Percentiles rank a stretch among this genome's conserved stretches.
These are phyloP conservation scores for Diphasiastrum complanatum DNA, from an alignment of 83 land plant species.

Conservation along the genomic window DNA sequence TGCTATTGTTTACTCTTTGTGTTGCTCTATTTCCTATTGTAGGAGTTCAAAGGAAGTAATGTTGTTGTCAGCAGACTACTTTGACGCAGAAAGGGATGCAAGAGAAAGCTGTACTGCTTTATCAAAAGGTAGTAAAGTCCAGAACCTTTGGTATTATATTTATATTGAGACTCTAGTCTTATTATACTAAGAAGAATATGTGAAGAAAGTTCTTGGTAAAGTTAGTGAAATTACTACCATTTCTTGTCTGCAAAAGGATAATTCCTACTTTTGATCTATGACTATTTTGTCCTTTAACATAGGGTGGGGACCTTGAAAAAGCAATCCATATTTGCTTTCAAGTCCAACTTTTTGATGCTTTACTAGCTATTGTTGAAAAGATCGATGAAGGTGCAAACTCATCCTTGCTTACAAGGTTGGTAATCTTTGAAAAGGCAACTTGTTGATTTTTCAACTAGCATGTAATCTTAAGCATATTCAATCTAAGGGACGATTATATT, in stretches of 20 bases:
- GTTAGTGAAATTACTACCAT: no score
- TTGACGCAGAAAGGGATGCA: constrained; percentile 27
- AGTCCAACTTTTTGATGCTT: constrained; percentile 36
- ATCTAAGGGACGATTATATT: no score
- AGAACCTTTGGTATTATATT: neutral
- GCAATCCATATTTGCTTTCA: constrained; percentile 36
- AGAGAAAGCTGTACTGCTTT: constrained; percentile 35
- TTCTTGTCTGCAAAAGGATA: no score
- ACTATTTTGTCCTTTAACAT: neutral
- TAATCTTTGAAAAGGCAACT: neutral
- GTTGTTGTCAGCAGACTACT: constrained; percentile 33
- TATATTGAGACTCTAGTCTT: neutral
- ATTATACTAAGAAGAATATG: no score
- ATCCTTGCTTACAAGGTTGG: constrained; percentile 27
- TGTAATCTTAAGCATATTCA: no score
- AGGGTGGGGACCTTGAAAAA: constrained; percentile 38
- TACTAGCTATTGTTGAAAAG: constrained; percentile 29
- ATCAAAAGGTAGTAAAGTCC: constrained; percentile 27
- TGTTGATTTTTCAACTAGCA: no score
- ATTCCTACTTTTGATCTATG: neutral
- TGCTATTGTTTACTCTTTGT: no score
- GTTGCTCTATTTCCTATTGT: no score
- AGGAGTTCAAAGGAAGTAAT: constrained; percentile 37
- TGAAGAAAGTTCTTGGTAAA: no score
- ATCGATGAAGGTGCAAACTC: constrained; percentile 33